Base-by-base conservation (phyloP, 106 monocot genomes). In the Apostasia shenzhenica region DNA sequence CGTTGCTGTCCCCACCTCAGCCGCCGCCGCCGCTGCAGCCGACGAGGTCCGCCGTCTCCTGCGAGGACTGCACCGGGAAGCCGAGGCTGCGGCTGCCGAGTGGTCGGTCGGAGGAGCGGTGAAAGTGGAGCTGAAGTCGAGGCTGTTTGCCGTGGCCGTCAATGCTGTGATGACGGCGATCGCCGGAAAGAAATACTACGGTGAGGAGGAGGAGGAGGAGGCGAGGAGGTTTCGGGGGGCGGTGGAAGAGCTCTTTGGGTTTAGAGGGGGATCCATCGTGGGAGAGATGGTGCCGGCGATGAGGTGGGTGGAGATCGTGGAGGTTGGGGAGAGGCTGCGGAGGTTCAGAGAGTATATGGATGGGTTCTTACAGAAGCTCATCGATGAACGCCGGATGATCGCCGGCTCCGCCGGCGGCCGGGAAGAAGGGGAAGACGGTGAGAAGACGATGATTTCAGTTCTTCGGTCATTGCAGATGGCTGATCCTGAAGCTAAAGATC, bases 141-240 rank as follows among this genome's bases (percentile, higher is more conserved):
- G 47, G 76, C 52, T 81, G 4, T 67, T 54, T 4, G 72, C 39
- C 14, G 14, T 81, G 43, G 42, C 47, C 5, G 59, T 73, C 42
- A 76, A 80, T 45, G 37, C 48, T 5, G 49, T 80, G 37, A 70
- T 73, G 76, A 60, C 62, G 63, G 73, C 69, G 72, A 40, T 81
- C 11, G 67, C 55, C 6, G 73, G 75, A 50, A 77, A 57, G 69
- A 56, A 41, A 12, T 59, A 54, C 26, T 55, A 61, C 8, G 67
- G 71, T 0, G 44, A 39, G 0, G 71, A 45, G 41, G 60, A 2
- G 13, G 43, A 9, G 48, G 66, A 51, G 62, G 62, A 63, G 3
- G 62, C 5, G 45, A 45, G 62, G 65, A 49, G 65, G 65, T 65
- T 65, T 13, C 46, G 48, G 47, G 65, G 14, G 37, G 65, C 26